Evolutionary conservation across 768 basidiomycete genomes (phyloP), one percentile per base, ranked within the genome.

Genomic region (Lactarius trivialis): DNA sequence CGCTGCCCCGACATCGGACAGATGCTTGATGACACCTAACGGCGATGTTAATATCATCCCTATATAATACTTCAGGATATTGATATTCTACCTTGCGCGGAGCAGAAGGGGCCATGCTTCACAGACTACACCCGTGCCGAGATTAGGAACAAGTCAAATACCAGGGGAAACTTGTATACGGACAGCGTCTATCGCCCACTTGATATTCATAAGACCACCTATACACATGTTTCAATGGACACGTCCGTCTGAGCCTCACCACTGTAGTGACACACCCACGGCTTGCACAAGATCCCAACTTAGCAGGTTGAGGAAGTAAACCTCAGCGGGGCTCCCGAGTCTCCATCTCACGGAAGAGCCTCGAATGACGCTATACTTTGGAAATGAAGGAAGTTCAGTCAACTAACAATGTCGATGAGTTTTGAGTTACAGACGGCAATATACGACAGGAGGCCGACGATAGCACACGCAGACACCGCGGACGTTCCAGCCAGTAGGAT

Each of bases 131-230:
- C 8, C 51, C 17, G 17, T 19, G 9, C n/a, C 28, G n/a, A 19
- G 28, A 52, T 28, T n/a, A 33, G 32, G 28, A 5, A 32, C 26
- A 28, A 56, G 17, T 28, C 33, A 30, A 30, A 32, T 17, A 56
- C 24, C 21, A 34, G 30, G 55, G 12, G 30, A 12, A 24, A 30
- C 37, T 28, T 3, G 50, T 12, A 7, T 17, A 70, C 73, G 50
- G 52, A 76, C 75, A 26, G 69, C 71, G 24, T 70, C 64, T 49
- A 55, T 57, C 30, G 74, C 67, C 76, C 76, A 76, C 60, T 63
- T 69, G 19, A 74, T 70, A 58, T 74, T 66, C 61, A 78, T 70
- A 15, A 77, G 67, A 1, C 74, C 74, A 3, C 77, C 76, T 76
- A 33, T 26, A 12, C 12, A 48, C 4, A 48, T 14, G 26, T 12